Evolutionary conservation across 495 filamentous ascomycete species (phyloP), one percentile per base, ranked within the genome.

Genomic region (Eremomyces bilateralis): DNA sequence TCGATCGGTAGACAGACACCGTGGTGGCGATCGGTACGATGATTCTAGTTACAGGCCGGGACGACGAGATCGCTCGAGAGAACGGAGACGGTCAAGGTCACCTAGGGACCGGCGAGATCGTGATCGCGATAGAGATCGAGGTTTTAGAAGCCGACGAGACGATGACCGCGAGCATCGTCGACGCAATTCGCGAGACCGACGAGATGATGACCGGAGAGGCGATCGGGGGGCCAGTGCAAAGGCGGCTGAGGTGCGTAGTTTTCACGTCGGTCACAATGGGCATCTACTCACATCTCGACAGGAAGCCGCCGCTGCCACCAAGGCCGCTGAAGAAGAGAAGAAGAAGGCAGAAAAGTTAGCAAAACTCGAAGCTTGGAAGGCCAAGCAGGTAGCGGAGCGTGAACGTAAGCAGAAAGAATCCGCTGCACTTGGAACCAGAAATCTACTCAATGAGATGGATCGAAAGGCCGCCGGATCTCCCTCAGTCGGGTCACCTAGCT

Each of bases 341-440:
- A 31, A 88, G 49, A 79, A 82, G 47, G 77, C 72, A 30, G 80
- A 90, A 50, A 61, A 78, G 33, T 62, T 84, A 21, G 80, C 82
- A 20, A 85, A 82, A 40, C 51, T 92, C 21, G 78, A 84, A 52
- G 80, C 80, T 42, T 91, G 83, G 82, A 92, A 90, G 53, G 72
- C 77, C 51, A 88, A 90, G 45, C 76, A 80, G 41, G 68, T 67
- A 13, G 80, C 36, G 16, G 19, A 78, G 31, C 82, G 80, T 45
- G 72, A 80, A 50, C 73, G 73, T 36, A 73, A 73, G 43, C 58
- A 69, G n/a, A 59, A 55, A 16, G 36, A 38, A n/a, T 28, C 20
- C 32, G 64, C 61, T 4, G 53, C 64, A 29, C 68, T 69, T 31
- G 71, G 67, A 29, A 65, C 73, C 30, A 58, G 69, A 34, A 73